Evolutionary conservation across 352 stramenopile genomes (phyloP), one percentile per base, ranked within the genome.

Genomic region (Salisapilia sapeloensis): DNA sequence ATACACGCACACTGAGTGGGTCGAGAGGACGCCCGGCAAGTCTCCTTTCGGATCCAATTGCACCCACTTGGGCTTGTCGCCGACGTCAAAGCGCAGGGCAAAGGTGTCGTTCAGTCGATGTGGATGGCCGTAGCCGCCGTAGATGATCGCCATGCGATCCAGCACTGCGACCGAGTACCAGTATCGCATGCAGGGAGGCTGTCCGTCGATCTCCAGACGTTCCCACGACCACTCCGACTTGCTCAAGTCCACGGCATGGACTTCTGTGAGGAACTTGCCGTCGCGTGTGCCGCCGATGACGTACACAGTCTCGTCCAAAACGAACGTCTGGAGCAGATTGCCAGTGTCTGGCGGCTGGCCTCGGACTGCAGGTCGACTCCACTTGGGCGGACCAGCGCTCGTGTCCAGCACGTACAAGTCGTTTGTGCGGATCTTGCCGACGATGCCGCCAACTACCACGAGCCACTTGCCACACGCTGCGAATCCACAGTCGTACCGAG

Each of bases 391-490:
- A 0, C 22, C 42, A n/a, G 36, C 26, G 24, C 43, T 36, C 11
- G 64, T 38, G 38, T 76, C 58, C 24, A 72, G 40, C 14, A 55
- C 24, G 18, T 72, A 50, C 34, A 76, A 20, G 28, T 76, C 61
- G 34, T 76, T 76, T 24, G 62, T 25, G 3, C 61, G 58, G 9
- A 62, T 38, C 29, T 72, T 70, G 43, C 49, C 61, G 11, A 72
- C 61, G 23, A 76, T 70, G 7, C 61, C 61, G 24, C 61, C 61
- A 17, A 76, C 61, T n/a, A 76, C 58, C 39, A 76, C 56, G 29
- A 76, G 45, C 16, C 38, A 38, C 19, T 35, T 51, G 11, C 35
- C 47, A 35, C 59, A 58, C 13, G 67, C 48, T 4, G 61, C 39
- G 17, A 69, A 44, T n/a, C 61, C 61, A 23, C 47, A 72, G 40